Percentiles rank a stretch among this genome's conserved stretches.
These are phyloP conservation scores for Penicillium sclerotigenum DNA, from an alignment of 2,329 filamentous ascomycete species.

Conservation along the genomic window DNA sequence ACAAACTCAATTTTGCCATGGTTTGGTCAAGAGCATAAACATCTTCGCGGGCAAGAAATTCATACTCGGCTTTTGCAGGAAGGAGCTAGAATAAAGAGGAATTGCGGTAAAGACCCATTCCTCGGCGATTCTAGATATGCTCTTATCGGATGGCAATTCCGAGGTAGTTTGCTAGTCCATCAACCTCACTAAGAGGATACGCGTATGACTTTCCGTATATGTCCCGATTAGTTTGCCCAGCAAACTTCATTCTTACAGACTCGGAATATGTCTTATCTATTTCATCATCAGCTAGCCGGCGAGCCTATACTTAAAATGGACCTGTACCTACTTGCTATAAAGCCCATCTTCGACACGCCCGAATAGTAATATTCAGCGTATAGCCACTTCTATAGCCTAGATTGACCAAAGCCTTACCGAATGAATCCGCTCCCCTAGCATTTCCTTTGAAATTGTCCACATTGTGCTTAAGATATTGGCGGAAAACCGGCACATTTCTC, in stretches of 20 bases:
- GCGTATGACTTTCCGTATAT: slow-evolving; percentile 15
- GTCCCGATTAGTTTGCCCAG: slow-evolving; percentile 3
- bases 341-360: slow-evolving; percentile 12
- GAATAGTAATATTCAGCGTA: slow-evolving; percentile 11
- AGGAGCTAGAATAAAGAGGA: slow-evolving; percentile 13
- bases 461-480: slow-evolving; percentile 7
- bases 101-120: slow-evolving; percentile 16
- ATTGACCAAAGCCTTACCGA: slow-evolving; percentile 12
- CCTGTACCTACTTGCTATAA: slow-evolving; percentile 15
- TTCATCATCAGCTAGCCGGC: not conserved
- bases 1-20: slow-evolving; percentile 3
- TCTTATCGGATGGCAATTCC: slow-evolving; percentile 10
- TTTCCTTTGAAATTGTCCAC: slow-evolving; percentile 5
- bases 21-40: slow-evolving; percentile 6
- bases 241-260: slow-evolving; percentile 12
- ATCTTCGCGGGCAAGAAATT: slow-evolving; percentile 14
- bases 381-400: slow-evolving; percentile 13
- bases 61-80: slow-evolving; percentile 14
- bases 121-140: slow-evolving; percentile 18
- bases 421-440: slow-evolving; percentile 9
- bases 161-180: slow-evolving; percentile 15
- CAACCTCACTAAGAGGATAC: slow-evolving; percentile 14
- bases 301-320: not conserved
- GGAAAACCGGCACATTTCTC: slow-evolving; percentile 12
- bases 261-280: slow-evolving; percentile 15